A percentile compares a stretch with the other conserved stretches of the same genome.
Evolutionary conservation across 495 filamentous ascomycete genomes (phyloP).

Genomic region (Massariosphaeria phaeospora): DNA sequence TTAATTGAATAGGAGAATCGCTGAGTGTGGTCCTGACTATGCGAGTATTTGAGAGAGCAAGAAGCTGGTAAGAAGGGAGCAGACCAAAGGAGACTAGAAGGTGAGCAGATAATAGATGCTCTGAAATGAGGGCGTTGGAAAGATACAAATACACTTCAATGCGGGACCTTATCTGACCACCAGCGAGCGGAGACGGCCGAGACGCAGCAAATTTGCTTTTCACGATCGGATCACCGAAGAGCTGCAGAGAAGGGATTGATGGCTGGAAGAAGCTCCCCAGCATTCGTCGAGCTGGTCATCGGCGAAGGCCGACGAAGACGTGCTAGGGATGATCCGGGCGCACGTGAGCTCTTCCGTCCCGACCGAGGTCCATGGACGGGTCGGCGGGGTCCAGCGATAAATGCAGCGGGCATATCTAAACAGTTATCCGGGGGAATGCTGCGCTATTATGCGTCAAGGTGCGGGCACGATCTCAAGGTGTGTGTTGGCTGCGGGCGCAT

Average conservation of each 20-base stretch:
- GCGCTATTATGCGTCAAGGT: neutral
- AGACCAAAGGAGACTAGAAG: neutral
- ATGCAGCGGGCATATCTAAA: no score
- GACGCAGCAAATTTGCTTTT: constrained; percentile 24
- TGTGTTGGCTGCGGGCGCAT: no score
- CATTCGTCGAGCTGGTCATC: constrained; percentile 19
- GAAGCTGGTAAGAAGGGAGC: neutral
- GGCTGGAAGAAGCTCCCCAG: constrained; percentile 4
- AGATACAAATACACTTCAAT: constrained; percentile 13
- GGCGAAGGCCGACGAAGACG: constrained; percentile 21
- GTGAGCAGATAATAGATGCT: neutral
- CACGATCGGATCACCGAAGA: constrained; percentile 21
- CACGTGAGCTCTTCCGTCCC: no score
- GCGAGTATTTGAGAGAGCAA: neutral
- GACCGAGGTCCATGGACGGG: no score
- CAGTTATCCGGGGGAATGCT: constrained; percentile 3
- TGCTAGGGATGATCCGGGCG: neutral
- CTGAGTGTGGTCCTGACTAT: no score
- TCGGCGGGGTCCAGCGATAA: constrained; percentile 10
- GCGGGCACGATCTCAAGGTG: no score
- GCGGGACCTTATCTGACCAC: constrained; percentile 22
- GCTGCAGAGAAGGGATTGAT: constrained; percentile 8
- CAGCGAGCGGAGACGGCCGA: constrained; percentile 25
- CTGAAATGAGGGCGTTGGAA: constrained; percentile 3
- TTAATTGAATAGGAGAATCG: neutral